Evolutionary conservation across 2,329 filamentous ascomycete genomes (phyloP).

Genomic region (Hypoxylon sp.): DNA sequence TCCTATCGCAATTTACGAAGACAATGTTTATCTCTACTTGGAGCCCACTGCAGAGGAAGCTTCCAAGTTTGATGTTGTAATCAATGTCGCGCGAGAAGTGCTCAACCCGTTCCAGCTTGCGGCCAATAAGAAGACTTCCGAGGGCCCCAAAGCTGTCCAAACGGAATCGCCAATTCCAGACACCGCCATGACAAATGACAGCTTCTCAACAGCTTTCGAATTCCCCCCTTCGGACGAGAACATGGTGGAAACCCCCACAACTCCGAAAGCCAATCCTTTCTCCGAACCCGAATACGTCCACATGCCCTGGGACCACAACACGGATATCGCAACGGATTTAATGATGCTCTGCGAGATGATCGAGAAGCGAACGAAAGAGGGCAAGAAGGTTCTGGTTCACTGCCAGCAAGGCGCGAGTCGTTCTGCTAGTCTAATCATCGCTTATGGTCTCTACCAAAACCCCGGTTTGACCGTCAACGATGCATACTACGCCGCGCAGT

Average conservation of each 20-base stretch:
- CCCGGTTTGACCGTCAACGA: slow-evolving; percentile 83
- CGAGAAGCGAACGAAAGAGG: slow-evolving; percentile 75
- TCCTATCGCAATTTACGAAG: slow-evolving; percentile 83
- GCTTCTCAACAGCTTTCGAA: slow-evolving; percentile 72
- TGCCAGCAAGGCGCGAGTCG: slow-evolving; percentile 89
- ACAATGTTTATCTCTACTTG: slow-evolving; percentile 81
- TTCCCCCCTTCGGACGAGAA: slow-evolving; percentile 59
- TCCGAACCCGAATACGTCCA: slow-evolving; percentile 83
- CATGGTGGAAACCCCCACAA: slow-evolving; percentile 63
- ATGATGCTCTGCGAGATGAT: slow-evolving; percentile 81
- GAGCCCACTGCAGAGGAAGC: slow-evolving; percentile 85
- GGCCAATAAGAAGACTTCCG: slow-evolving; percentile 41
- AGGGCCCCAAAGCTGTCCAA: slow-evolving; percentile 48
- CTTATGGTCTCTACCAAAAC: slow-evolving; percentile 84
- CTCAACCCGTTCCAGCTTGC: slow-evolving; percentile 74
- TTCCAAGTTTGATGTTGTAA: slow-evolving; percentile 81
- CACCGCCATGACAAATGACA: slow-evolving; percentile 68
- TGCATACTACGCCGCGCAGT: slow-evolving; percentile 83
- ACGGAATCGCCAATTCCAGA: slow-evolving; percentile 62
- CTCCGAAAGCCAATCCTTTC: slow-evolving; percentile 64
- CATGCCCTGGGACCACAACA: slow-evolving; percentile 90
- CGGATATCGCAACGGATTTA: slow-evolving; percentile 82
- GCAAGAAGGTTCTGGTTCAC: slow-evolving; percentile 84
- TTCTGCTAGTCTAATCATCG: slow-evolving; percentile 87
- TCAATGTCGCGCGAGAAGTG: slow-evolving; percentile 87